These are phyloP conservation scores for Furcasterigmium furcatum DNA, from an alignment of 2,329 filamentous ascomycete species.

Conservation along the genomic window DNA sequence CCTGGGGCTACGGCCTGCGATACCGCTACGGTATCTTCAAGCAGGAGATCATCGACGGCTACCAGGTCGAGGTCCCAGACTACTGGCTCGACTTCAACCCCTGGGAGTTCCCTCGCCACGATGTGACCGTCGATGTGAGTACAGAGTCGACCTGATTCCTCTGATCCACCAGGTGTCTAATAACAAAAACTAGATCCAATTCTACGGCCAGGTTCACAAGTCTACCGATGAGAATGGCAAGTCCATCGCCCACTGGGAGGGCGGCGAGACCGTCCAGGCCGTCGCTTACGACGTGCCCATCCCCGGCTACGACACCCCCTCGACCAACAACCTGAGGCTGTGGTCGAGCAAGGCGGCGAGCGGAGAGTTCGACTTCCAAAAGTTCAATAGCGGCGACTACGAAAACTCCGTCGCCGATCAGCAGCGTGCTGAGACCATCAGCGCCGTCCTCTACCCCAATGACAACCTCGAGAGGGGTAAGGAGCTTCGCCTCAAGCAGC, in stretches of 20 bases:
- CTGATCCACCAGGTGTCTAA: background rate
- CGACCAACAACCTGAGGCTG: constrained; percentile 93
- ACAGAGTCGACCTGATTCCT: background rate
- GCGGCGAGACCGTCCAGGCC: constrained; percentile 87
- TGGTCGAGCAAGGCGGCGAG: constrained; percentile 98
- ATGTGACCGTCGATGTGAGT: constrained; percentile 83
- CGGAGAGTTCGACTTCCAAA: constrained; percentile 98
- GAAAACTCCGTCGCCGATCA: constrained; percentile 98
- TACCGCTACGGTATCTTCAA: constrained; percentile 99
- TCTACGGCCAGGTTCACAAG: constrained; percentile 84
- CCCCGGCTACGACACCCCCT: constrained; percentile 83
- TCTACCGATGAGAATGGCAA: constrained; percentile 74
- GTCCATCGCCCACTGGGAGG: constrained; percentile 75
- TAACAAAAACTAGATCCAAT: constrained; percentile 81
- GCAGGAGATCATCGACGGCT: constrained; percentile 97
- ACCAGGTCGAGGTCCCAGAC: constrained; percentile 96
- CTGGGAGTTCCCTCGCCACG: constrained; percentile 96
- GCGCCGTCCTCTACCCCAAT: constrained; percentile 94
- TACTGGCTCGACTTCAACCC: constrained; percentile 99
- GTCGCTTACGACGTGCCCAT: constrained; percentile 92
- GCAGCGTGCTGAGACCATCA: constrained; percentile 98
- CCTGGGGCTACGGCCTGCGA: constrained; percentile 94
- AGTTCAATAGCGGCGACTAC: constrained; percentile 98
- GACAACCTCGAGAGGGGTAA: constrained; percentile 96
- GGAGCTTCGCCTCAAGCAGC: constrained; percentile 95